Conservation (phyloP, 768 basidiomycete genomes). For the Auriculariales sp. region DNA sequence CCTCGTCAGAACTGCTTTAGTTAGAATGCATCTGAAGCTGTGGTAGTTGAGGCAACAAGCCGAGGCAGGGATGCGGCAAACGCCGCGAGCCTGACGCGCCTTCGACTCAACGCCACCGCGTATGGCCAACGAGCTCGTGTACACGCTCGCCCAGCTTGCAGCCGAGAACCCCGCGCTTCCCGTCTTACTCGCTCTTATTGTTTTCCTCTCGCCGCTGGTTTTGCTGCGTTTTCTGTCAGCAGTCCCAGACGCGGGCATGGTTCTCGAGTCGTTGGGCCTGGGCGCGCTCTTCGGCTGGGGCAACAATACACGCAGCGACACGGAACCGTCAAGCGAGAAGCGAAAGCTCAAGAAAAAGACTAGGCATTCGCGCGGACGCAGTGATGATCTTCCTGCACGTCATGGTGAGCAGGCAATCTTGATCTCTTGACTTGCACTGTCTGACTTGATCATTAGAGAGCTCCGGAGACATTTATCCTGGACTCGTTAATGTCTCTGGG, state of each 20-base stretch:
- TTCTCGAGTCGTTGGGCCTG: neutral
- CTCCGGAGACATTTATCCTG: constrained; percentile 42
- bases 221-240: neutral
- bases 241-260: neutral
- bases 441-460: neutral
- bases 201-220: neutral
- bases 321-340: neutral
- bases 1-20: too few relatives aligned
- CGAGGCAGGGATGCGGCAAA: too few relatives aligned
- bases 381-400: too few relatives aligned
- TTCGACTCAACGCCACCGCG: too few relatives aligned
- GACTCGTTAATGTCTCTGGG: constrained; percentile 89
- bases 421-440: too few relatives aligned
- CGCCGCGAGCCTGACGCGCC: too few relatives aligned
- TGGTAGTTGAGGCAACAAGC: too few relatives aligned
- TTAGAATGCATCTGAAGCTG: too few relatives aligned
- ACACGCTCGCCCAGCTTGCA: neutral
- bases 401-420: neutral
- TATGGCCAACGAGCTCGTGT: neutral
- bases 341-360: constrained; percentile 3
- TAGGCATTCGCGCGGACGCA: neutral
- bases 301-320: neutral
- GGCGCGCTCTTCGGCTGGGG: neutral
- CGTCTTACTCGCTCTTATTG: neutral
- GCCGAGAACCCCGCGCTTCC: neutral